Percentiles rank a stretch among this genome's conserved stretches.
Evolutionary conservation across 2,329 filamentous ascomycete species (phyloP).

Genomic region (Rhinocladiella mackenziei): DNA sequence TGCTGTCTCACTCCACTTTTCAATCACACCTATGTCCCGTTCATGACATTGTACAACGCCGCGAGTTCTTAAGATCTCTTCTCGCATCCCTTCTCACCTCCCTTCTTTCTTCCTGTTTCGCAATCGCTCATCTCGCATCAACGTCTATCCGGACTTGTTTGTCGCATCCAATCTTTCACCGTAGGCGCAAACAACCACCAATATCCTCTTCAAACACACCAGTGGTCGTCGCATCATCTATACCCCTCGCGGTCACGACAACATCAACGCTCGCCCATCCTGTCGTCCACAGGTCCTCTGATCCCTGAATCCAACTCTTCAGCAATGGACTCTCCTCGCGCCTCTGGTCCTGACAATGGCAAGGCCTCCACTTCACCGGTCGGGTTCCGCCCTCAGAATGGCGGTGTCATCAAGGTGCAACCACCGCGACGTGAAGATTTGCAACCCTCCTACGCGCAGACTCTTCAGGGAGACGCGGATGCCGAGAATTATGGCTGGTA

Average conservation of each 20-base stretch:
- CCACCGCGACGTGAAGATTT: constrained; percentile 79
- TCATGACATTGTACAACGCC: constrained; percentile 6
- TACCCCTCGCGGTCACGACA: constrained; percentile 1
- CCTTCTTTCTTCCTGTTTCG: not conserved
- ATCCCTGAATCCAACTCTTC: constrained; percentile 8
- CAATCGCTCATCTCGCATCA: not conserved
- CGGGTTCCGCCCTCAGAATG: constrained; percentile 49
- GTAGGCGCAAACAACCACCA: not conserved
- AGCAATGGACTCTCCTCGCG: constrained; percentile 27
- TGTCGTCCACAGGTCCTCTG: constrained; percentile 22
- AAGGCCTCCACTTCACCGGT: constrained; percentile 34
- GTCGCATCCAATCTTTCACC: too few species aligned
- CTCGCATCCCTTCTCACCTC: constrained; percentile 1
- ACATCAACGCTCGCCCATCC: constrained; percentile 7
- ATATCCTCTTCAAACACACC: not conserved
- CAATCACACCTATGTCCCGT: constrained; percentile 5
- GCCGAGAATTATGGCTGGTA: constrained; percentile 81
- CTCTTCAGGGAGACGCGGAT: constrained; percentile 61
- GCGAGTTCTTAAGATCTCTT: not conserved
- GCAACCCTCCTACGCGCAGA: constrained; percentile 73
- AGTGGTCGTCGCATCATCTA: not conserved
- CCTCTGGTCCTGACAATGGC: constrained; percentile 30
- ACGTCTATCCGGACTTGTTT: too few species aligned
- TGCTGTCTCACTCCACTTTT: constrained; percentile 12
- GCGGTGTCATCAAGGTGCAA: constrained; percentile 64